Percentiles rank a stretch among this genome's conserved stretches.
phyloP scores from a whole-genome alignment of 1,284 basidiomycete genomes.

The Pseudozyma tsukubaensis region DNA sequence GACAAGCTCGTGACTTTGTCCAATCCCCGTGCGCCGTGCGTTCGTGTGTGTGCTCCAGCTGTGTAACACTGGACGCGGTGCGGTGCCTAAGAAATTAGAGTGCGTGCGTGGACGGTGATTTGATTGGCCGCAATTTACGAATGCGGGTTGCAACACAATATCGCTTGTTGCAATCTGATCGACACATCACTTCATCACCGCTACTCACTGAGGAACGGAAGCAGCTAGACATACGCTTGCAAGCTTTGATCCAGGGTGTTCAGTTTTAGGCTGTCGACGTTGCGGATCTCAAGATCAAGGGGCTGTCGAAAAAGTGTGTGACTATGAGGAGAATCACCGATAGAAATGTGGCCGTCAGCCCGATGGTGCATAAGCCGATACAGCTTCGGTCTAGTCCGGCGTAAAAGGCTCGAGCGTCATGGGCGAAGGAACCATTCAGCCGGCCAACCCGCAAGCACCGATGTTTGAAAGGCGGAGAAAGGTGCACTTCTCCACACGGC shows the following conservation, averaged over 20 bases:
- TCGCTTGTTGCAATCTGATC: too few relatives aligned
- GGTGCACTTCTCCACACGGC: conserved; percentile 36
- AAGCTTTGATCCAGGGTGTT: too few relatives aligned
- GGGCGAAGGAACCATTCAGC: conserved; percentile 25
- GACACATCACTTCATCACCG: too few relatives aligned
- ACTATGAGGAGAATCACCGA: background rate
- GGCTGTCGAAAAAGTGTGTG: background rate
- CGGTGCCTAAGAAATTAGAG: too few relatives aligned
- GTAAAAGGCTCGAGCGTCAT: conserved; percentile 25
- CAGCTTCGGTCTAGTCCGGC: conserved; percentile 40
- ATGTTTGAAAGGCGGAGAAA: conserved; percentile 26
- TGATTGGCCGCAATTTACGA: background rate
- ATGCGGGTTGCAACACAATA: too few relatives aligned
- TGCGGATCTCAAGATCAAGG: too few relatives aligned
- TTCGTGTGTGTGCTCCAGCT: background rate
- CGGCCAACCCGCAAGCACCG: conserved; percentile 20
- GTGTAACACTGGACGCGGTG: too few relatives aligned
- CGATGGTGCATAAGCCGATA: background rate
- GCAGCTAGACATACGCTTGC: too few relatives aligned
- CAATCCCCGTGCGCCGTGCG: conserved; percentile 1
- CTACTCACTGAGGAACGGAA: too few relatives aligned
- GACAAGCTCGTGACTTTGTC: conserved; percentile 1
- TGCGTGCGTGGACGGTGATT: background rate
- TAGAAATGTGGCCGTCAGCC: too few relatives aligned
- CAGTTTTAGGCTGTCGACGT: too few relatives aligned